Evolutionary conservation across 2,329 filamentous ascomycete species (phyloP).

Genomic region (Aspergillus cejpii): DNA sequence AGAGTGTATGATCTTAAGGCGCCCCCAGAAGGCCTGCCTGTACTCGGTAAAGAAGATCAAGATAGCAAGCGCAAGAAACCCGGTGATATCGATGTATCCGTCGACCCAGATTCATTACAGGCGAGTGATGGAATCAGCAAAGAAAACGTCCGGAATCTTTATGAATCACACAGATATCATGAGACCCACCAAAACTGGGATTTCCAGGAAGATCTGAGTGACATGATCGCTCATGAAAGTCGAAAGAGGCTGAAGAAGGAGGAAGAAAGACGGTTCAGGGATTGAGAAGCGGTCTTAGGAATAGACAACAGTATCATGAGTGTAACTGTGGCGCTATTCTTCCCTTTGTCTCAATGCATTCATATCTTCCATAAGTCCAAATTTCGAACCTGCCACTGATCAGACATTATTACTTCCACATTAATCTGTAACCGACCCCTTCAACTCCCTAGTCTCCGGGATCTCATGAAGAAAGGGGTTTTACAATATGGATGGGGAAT

Average conservation of each 20-base stretch:
- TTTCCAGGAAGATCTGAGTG: conserved; percentile 82
- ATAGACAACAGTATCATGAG: too few relatives aligned
- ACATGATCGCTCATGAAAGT: conserved; percentile 93
- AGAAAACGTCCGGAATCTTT: conserved; percentile 72
- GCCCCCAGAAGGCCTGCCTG: conserved; percentile 54
- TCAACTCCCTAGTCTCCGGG: too few relatives aligned
- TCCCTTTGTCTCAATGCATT: too few relatives aligned
- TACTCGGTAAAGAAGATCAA: conserved; percentile 75
- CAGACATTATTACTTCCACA: too few relatives aligned
- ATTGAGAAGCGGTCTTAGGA: conserved; percentile 15
- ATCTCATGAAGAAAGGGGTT: too few relatives aligned
- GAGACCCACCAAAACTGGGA: conserved; percentile 64
- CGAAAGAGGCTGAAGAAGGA: conserved; percentile 86
- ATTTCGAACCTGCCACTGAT: too few relatives aligned
- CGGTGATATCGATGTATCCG: conserved; percentile 85
- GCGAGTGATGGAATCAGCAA: conserved; percentile 72
- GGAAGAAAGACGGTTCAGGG: conserved; percentile 65
- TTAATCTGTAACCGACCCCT: too few relatives aligned
- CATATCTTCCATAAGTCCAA: too few relatives aligned
- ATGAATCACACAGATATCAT: conserved; percentile 63
- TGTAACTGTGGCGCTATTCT: too few relatives aligned
- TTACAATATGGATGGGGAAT: too few relatives aligned
- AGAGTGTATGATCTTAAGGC: conserved; percentile 80
- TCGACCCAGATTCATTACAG: conserved; percentile 76
- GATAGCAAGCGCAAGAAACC: conserved; percentile 85